phyloP scores from a whole-genome alignment of 352 stramenopile species.

The Globisporangium megalacanthum region DNA sequence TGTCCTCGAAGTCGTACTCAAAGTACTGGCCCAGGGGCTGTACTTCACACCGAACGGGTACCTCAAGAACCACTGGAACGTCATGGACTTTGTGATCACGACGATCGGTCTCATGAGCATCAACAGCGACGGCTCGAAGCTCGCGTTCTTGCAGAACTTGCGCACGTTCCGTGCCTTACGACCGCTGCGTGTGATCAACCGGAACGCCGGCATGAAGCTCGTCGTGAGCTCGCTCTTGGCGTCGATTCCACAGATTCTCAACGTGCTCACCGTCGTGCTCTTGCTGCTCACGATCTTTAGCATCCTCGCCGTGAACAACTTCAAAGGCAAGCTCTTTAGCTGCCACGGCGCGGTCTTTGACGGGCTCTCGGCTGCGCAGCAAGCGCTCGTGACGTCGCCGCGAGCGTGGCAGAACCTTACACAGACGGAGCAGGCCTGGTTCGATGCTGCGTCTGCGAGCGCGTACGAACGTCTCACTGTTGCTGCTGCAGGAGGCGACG shows the following conservation, averaged over 20 bases:
- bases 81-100: slow-evolving; percentile 88
- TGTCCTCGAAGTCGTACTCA: slow-evolving; percentile 78
- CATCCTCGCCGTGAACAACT: slow-evolving; percentile 89
- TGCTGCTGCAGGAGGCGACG: not conserved
- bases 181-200: slow-evolving; percentile 76
- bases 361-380: slow-evolving; percentile 26
- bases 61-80: slow-evolving; percentile 83
- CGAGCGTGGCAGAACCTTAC: slow-evolving; percentile 43
- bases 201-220: slow-evolving; percentile 71
- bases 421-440: slow-evolving; percentile 32
- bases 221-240: slow-evolving; percentile 83
- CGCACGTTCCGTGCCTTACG: slow-evolving; percentile 74
- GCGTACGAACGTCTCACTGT: slow-evolving; percentile 9
- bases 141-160: slow-evolving; percentile 55
- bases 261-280: slow-evolving; percentile 74
- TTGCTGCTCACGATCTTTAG: slow-evolving; percentile 88
- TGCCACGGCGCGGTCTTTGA: slow-evolving; percentile 52
- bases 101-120: slow-evolving; percentile 64
- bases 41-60: slow-evolving; percentile 58
- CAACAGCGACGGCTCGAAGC: slow-evolving; percentile 58
- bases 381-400: slow-evolving; percentile 36
- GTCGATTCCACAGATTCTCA: slow-evolving; percentile 77
- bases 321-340: slow-evolving; percentile 82
- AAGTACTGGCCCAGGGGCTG: slow-evolving; percentile 81
- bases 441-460: slow-evolving; percentile 13